Evolutionary conservation across 2,329 filamentous ascomycete species (phyloP), one percentile per base, ranked within the genome.

Genomic region (Hymenoscyphus salicellus): DNA sequence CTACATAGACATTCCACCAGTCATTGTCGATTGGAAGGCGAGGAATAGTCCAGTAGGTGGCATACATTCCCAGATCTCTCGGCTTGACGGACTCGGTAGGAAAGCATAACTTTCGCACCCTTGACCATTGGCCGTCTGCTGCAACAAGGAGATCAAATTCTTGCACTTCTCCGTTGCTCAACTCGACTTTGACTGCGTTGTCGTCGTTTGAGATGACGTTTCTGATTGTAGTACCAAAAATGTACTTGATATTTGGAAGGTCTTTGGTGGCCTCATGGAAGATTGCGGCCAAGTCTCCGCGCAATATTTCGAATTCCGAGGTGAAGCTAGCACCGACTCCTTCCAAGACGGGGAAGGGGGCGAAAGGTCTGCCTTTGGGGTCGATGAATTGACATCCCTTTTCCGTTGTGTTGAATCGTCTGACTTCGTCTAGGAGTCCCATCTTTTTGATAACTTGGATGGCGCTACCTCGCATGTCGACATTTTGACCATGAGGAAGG

Each of bases 81-180:
- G 61, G 55, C 4, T 68, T 30, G 1, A 56, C 38, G 28, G 58
- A 80, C 77, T 41, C 64, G 74, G 63, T 46, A 1, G 63, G 62
- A 66, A 74, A 70, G 14, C 63, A 36, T 52, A 78, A 75, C 58
- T 72, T 77, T n/a, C 84, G 77, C 0, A 79, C 80, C 26, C 77
- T 79, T 0, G 84, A 86, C 3, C 79, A 75, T 60, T 82, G 78
- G 0, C 85, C 85, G 65, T 87, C 85, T 5, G 84, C 83, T 2
- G 80, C 83, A 36, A 86, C 79, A 0, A 87, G 66, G 0, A 87
- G 71, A 69, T 86, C 84, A 60, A 78, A 87, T 0, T 67, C 70
- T 4, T 77, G 76, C 0, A 69, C 74, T 14, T 71, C 71, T 1
- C 82, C 82, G 61, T 82, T 76, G 0, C 75, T 75, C 61, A 86